Evolutionary conservation across 257 asterid species (phyloP).

Genomic region (Phtheirospermum japonicum): DNA sequence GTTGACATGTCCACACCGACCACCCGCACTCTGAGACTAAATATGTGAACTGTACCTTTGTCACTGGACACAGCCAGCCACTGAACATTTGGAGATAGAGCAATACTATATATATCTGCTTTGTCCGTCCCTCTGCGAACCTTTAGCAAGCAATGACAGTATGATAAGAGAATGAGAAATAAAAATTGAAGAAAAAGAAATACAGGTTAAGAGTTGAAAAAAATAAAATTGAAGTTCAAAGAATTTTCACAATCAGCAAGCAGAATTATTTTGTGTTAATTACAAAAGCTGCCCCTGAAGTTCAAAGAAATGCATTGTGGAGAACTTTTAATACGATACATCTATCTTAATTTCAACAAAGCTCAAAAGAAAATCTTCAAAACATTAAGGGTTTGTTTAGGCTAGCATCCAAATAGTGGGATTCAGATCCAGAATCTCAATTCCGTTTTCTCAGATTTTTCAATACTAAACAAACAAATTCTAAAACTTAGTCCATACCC

Average conservation of each 20-base stretch:
- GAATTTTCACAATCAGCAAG: no score
- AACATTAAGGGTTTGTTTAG: not conserved
- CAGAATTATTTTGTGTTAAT: not conserved
- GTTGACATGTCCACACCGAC: conserved; percentile 58
- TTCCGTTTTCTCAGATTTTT: no score
- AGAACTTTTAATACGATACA: conserved; percentile 17
- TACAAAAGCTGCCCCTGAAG: no score
- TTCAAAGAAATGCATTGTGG: not conserved
- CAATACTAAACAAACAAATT: no score
- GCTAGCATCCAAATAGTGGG: no score
- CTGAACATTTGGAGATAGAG: conserved; percentile 82
- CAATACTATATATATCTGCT: conserved; percentile 79
- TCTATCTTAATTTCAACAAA: not conserved
- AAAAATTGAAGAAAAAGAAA: not conserved
- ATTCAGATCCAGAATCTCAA: no score
- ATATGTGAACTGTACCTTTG: conserved; percentile 91
- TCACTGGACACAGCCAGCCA: conserved; percentile 96
- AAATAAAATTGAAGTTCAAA: not conserved
- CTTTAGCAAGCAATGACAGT: conserved; percentile 39
- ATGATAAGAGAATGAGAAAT: conserved; percentile 18
- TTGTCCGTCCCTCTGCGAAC: conserved; percentile 92
- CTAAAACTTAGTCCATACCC: no score
- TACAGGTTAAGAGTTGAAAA: not conserved
- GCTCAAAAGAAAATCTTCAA: conserved; percentile 5
- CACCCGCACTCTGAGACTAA: conserved; percentile 82